Percentiles rank a stretch among this genome's conserved stretches.
These are phyloP conservation scores for Cordyceps cateniannulata DNA, from an alignment of 2,329 filamentous ascomycete species.

Conservation along the genomic window DNA sequence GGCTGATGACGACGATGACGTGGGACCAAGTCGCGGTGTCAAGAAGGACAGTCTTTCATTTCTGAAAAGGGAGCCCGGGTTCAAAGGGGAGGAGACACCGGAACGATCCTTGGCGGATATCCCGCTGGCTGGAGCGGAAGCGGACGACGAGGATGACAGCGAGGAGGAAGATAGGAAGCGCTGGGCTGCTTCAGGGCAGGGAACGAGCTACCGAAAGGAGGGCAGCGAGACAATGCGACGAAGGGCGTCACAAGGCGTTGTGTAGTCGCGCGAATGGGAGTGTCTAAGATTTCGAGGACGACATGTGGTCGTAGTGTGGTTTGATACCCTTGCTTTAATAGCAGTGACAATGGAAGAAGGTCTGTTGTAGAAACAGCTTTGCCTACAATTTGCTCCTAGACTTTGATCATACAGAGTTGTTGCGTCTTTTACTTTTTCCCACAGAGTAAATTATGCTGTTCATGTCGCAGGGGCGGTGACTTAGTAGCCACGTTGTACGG, in stretches of 20 bases:
- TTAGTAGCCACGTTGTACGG: too few species aligned
- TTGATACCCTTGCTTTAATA: constrained; percentile 7
- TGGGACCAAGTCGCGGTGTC: constrained; percentile 27
- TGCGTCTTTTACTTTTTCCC: not conserved
- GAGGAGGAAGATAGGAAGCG: constrained; percentile 6
- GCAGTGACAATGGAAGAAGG: not conserved
- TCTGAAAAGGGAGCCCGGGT: constrained; percentile 28
- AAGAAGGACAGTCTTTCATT: constrained; percentile 29
- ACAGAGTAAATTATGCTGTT: too few species aligned
- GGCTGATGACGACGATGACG: constrained; percentile 32
- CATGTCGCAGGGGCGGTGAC: too few species aligned
- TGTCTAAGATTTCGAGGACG: not conserved
- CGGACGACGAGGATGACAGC: constrained; percentile 38
- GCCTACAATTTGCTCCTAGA: not conserved
- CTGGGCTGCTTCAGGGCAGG: not conserved
- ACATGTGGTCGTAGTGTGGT: not conserved
- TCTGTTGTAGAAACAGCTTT: not conserved
- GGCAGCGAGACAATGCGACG: constrained; percentile 3
- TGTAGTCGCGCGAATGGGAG: not conserved
- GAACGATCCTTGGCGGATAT: constrained; percentile 26
- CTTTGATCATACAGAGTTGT: not conserved
- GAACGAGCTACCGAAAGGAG: constrained; percentile 8
- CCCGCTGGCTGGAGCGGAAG: constrained; percentile 32
- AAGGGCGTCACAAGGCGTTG: not conserved
- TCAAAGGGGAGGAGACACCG: constrained; percentile 17